Base-by-base conservation (phyloP, 352 stramenopile genomes). In the Globisporangium spiculum region DNA sequence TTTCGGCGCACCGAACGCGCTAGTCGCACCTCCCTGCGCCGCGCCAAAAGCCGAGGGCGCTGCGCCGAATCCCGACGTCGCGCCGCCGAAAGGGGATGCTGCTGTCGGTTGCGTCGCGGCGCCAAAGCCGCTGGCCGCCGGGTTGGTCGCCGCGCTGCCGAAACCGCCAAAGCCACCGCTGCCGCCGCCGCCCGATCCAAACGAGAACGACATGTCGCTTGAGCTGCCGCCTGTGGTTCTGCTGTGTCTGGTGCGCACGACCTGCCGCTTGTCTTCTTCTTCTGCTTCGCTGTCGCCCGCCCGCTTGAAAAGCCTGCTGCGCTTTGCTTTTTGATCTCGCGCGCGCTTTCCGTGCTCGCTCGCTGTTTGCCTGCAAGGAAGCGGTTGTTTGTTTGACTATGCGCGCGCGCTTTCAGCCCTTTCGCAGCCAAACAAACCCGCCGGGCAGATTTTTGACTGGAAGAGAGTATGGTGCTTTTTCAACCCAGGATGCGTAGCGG, bases 171-270 rank as follows among this genome's bases (percentile, higher is more conserved):
- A 56, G 34, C 66, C 76, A 54, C 67, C 72, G 54, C 70, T 76
- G 24, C 66, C 77, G 57, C 67, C 73, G 46, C 68, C 76, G 34
- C 65, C 69, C 38, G 68, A 79, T 59, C 83, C 80, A 56, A 88
- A 88, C 20, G 75, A 73, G 67, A 87, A 89, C 60, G 78, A 86
- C 78, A 86, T 86, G 66, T 20, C 44, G 55, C n/a, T 20, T 20
- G n/a, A 5, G 55, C 27, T 63, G 7, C 22, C 53, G 48, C 48
- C 56, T 50, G 3, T 58, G 46, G 38, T 24, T 30, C 27, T 60
- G 8, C 20, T 55, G 48, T 58, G 53, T 36, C 24, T 34, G 18
- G 12, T 44, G 36, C 36, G 9, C 36, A 1, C 36, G 36, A 44
- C 36, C 36, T 16, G 36, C 36, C 36, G 36, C 26, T 36, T 48